Conservation (phyloP, 805 yeast genomes). For the Ogataea kodamae region DNA sequence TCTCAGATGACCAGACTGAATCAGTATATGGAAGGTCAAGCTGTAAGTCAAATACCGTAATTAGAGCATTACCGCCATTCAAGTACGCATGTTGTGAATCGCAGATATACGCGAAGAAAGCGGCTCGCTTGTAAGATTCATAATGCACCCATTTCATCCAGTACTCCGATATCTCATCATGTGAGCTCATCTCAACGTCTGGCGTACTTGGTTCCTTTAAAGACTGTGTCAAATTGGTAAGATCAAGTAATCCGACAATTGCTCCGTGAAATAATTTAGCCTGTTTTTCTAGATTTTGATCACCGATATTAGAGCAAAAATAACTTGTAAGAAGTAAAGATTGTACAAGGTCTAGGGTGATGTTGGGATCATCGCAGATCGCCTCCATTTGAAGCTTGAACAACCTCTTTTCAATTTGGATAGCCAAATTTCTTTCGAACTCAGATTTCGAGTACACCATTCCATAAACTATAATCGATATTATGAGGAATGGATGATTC, state of each 20-base stretch:
- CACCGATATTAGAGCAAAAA: constrained; percentile 28
- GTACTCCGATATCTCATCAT: constrained; percentile 4
- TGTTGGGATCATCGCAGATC: constrained; percentile 13
- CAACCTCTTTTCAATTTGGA: constrained; percentile 22
- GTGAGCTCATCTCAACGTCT: background rate
- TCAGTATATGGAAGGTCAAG: constrained; percentile 45
- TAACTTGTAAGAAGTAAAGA: constrained; percentile 25
- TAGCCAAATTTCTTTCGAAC: constrained; percentile 14
- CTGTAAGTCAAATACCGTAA: constrained; percentile 42
- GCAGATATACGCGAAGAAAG: constrained; percentile 39
- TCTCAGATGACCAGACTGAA: constrained; percentile 39
- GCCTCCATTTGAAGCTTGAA: constrained; percentile 16
- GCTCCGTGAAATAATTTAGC: constrained; percentile 12
- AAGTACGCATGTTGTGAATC: constrained; percentile 41
- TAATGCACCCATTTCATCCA: constrained; percentile 47
- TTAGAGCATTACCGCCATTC: constrained; percentile 30
- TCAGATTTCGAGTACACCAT: constrained; percentile 21
- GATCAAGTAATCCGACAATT: constrained; percentile 20
- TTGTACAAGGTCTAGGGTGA: constrained; percentile 25
- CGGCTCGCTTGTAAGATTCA: constrained; percentile 43
- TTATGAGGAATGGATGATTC: constrained; percentile 17
- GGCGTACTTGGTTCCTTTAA: constrained; percentile 19
- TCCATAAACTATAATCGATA: constrained; percentile 19
- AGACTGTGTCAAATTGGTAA: constrained; percentile 23
- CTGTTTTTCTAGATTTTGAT: constrained; percentile 13